A percentile compares a stretch with the other conserved stretches of the same genome.
These are phyloP conservation scores for Effrenium voratum DNA, from an alignment of 73 alveolate genomes.

Conservation along the genomic window DNA sequence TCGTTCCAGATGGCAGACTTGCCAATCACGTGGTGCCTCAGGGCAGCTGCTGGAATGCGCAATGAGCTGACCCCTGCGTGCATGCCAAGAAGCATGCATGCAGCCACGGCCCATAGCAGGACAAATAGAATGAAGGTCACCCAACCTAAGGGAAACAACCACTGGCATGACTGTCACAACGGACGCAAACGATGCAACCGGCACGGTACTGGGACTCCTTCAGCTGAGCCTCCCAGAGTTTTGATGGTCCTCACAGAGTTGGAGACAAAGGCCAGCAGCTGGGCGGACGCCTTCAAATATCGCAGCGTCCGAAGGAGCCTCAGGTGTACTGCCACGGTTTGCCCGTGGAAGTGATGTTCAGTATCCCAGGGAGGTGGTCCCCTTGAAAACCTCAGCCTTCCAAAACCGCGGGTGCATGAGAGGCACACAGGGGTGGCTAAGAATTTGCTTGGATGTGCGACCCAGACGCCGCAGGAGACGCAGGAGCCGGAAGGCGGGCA, in stretches of 20 bases:
- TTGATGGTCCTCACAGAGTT: slow-evolving; percentile 40
- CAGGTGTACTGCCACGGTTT: no score
- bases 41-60: neutral
- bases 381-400: no score
- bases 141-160: slow-evolving; percentile 4
- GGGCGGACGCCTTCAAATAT: slow-evolving; percentile 35
- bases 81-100: neutral
- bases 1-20: slow-evolving; percentile 53
- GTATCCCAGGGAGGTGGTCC: no score
- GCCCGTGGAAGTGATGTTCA: no score
- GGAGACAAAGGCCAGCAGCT: slow-evolving; percentile 53
- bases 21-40: slow-evolving; percentile 72
- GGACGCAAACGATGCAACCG: no score
- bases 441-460: neutral
- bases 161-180: neutral
- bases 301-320: slow-evolving; percentile 69
- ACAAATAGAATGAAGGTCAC: slow-evolving; percentile 5
- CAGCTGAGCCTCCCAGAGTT: slow-evolving; percentile 39
- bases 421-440: neutral
- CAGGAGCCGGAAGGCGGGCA: slow-evolving; percentile 74
- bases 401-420: neutral
- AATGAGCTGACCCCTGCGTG: neutral
- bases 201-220: neutral
- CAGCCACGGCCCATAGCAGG: slow-evolving; percentile 49
- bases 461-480: slow-evolving; percentile 50